Evolutionary conservation across 495 filamentous ascomycete genomes (phyloP).

Genomic region (Hamigera avellanea): DNA sequence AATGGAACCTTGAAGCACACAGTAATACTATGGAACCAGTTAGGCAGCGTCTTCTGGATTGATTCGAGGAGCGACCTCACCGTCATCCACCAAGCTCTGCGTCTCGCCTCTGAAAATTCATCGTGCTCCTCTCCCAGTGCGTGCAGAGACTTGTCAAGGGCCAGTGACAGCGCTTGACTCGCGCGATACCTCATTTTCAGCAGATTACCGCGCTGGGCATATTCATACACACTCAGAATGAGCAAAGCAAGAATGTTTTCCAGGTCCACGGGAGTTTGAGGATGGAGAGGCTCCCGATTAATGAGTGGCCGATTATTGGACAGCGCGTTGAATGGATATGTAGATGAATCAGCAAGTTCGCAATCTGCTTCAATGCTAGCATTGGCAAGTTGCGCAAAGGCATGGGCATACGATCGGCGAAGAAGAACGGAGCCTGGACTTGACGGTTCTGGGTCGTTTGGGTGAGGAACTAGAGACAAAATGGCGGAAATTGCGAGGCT

Average conservation of each 20-base stretch:
- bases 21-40: constrained; percentile 36
- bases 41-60: constrained; percentile 1
- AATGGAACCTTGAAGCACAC: constrained; percentile 47
- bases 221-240: constrained; percentile 48
- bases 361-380: constrained; percentile 44
- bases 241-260: constrained; percentile 45
- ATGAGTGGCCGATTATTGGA: constrained; percentile 30
- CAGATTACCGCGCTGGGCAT: constrained; percentile 48
- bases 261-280: constrained; percentile 37
- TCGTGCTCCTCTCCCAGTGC: constrained; percentile 29
- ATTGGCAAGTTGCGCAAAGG: constrained; percentile 41
- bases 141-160: constrained; percentile 42
- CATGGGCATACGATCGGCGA: constrained; percentile 42
- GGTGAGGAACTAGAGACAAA: constrained; percentile 42
- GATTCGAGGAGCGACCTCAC: constrained; percentile 9
- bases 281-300: constrained; percentile 38
- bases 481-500: constrained; percentile 45
- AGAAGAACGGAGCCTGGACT: constrained; percentile 31
- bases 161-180: constrained; percentile 42
- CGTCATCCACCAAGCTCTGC: constrained; percentile 55
- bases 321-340: constrained; percentile 40
- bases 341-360: constrained; percentile 42
- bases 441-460: constrained; percentile 34
- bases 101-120: constrained; percentile 40
- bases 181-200: constrained; percentile 50